A percentile compares a stretch with the other conserved stretches of the same genome.
phyloP scores from a whole-genome alignment of 2,329 filamentous ascomycete genomes.

The Trichophyton benhamiae region DNA sequence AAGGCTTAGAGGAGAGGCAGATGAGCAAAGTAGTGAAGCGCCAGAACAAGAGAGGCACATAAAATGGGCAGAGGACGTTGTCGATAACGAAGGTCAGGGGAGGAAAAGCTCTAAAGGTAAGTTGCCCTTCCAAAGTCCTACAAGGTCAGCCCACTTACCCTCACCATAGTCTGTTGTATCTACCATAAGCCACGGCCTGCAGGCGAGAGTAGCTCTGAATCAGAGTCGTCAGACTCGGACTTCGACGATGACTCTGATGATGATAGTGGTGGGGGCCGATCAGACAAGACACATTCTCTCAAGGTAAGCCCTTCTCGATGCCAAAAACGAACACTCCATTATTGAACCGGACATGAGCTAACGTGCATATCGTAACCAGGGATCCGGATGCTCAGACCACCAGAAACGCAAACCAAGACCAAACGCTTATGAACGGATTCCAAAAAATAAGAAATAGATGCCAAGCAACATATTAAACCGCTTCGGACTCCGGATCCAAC shows the following conservation, averaged over 20 bases:
- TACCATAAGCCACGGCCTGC: slow-evolving; percentile 76
- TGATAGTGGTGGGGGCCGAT: slow-evolving; percentile 16
- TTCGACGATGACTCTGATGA: slow-evolving; percentile 38
- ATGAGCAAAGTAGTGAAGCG: neutral
- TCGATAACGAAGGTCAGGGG: slow-evolving; percentile 91
- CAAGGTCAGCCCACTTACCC: neutral
- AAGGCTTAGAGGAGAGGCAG: slow-evolving; percentile 11
- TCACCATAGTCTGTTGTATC: slow-evolving; percentile 82
- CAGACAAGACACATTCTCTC: neutral
- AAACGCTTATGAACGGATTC: slow-evolving; percentile 39
- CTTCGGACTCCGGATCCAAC: neutral
- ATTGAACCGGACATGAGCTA: neutral
- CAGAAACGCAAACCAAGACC: slow-evolving; percentile 21
- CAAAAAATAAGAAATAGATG: slow-evolving; percentile 17
- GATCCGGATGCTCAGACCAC: neutral
- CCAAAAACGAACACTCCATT: no score
- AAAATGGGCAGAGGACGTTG: slow-evolving; percentile 81
- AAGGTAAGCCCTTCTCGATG: neutral
- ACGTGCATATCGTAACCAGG: neutral
- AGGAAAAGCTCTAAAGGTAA: slow-evolving; percentile 89
- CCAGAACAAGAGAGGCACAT: slow-evolving; percentile 42
- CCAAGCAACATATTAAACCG: neutral
- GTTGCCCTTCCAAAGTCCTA: slow-evolving; percentile 7
- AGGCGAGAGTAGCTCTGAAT: slow-evolving; percentile 62
- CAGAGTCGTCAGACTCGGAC: slow-evolving; percentile 40